Evolutionary conservation across 2,329 filamentous ascomycete species (phyloP), one percentile per base, ranked within the genome.

Genomic region (Parascedosporium putredinis): DNA sequence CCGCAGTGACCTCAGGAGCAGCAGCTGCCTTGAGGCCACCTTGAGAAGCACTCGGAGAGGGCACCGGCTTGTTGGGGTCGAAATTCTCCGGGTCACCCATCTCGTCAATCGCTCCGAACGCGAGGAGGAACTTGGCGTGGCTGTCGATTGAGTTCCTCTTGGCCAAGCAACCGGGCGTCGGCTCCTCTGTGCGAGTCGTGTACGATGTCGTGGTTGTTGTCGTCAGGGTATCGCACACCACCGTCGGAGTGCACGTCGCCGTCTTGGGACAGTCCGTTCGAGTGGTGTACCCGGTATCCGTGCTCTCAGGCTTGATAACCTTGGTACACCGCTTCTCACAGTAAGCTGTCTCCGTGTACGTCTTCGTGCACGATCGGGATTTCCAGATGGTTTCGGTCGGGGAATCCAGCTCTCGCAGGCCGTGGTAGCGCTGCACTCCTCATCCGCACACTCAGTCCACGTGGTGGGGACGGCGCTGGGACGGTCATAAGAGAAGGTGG

Each of bases 191-290:
- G 2, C 14, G 20, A 10, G 47, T 44, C 12, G 47, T 49, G 25
- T 49, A 49, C 18, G 47, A 43, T 18, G 47, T 49, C 25, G 34
- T 43, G 5, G 47, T 49, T 5, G 47, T 49, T 5, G 47, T 29
- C 24, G 36, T 27, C 7, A 25, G 33, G 9, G 23, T 33, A 6
- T 49, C 47, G 47, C 47, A 49, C 24, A 49, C 36, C 3, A 49
- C 36, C 1, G 47, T 31, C 6, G 47, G 33, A 4, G 12, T 43
- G 16, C 47, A 49, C 4, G 16, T 49, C 5, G 38, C 40, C 18
- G 42, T 38, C 5, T 34, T 29, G 23, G 43, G 29, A 29, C 49
- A 45, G 24, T 38, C 25, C 4, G 49, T 50, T 14, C 20, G 20
- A 3, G 49, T 50, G n/a, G 42, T 44, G 48, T 50, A 45, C 7